Evolutionary conservation across 441 rosid species (phyloP).

Genomic region (Daphne laureola): DNA sequence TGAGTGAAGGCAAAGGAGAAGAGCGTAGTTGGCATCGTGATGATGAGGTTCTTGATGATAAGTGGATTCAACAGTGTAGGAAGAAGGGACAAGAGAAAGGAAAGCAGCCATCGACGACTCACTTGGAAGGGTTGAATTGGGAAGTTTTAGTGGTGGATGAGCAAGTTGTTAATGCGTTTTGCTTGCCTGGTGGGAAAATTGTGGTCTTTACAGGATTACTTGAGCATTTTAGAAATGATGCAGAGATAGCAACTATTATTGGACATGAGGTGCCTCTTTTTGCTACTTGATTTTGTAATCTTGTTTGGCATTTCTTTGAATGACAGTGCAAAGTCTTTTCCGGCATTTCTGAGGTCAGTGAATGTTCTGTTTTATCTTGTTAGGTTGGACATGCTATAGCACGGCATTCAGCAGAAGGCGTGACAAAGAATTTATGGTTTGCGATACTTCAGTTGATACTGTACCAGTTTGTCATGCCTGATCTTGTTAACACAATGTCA

Average conservation of each 20-base stretch:
- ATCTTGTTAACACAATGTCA: slow-evolving; percentile 72
- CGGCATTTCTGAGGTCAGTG: slow-evolving; percentile 3
- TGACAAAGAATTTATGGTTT: slow-evolving; percentile 79
- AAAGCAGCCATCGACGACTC: slow-evolving; percentile 35
- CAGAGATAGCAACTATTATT: slow-evolving; percentile 81
- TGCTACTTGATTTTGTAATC: not conserved
- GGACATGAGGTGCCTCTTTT: slow-evolving; percentile 69
- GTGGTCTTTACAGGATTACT: slow-evolving; percentile 84
- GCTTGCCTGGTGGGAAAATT: slow-evolving; percentile 86
- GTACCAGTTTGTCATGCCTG: slow-evolving; percentile 70
- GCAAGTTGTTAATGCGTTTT: slow-evolving; percentile 68
- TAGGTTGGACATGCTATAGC: slow-evolving; percentile 95
- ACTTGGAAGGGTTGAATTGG: slow-evolving; percentile 83
- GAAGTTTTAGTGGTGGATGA: slow-evolving; percentile 87
- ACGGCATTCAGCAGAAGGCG: slow-evolving; percentile 65
- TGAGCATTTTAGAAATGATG: slow-evolving; percentile 67
- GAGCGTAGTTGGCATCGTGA: slow-evolving; percentile 42
- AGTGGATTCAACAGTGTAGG: slow-evolving; percentile 69
- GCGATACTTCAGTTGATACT: slow-evolving; percentile 62
- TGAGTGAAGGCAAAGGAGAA: slow-evolving; percentile 30
- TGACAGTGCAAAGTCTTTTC: not conserved
- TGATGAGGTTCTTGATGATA: slow-evolving; percentile 85
- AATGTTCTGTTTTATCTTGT: slow-evolving; percentile 7
- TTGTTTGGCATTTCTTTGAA: not conserved
- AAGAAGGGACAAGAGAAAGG: slow-evolving; percentile 50